A percentile compares a stretch with the other conserved stretches of the same genome.
Conservation (phyloP, 306 rosid species). For the Ammopiptanthus mongolicus region DNA sequence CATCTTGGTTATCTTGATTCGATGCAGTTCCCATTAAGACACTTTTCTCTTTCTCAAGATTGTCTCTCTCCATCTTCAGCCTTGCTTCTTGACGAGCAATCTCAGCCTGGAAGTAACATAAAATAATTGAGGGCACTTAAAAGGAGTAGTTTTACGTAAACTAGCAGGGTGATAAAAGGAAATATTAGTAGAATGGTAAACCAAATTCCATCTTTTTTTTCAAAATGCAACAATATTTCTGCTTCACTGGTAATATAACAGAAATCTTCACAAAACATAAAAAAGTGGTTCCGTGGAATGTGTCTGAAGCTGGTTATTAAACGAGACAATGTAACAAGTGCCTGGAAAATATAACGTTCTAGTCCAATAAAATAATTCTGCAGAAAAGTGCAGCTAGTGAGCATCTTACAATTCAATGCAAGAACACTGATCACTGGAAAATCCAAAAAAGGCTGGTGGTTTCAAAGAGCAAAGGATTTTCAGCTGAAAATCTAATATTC, state of each 20-base stretch:
- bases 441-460: background rate
- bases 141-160: background rate
- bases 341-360: background rate
- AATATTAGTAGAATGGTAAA: background rate
- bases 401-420: background rate
- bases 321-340: too few relatives aligned
- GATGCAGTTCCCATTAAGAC: conserved; percentile 97
- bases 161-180: background rate
- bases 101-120: conserved; percentile 66
- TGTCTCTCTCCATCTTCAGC: conserved; percentile 90
- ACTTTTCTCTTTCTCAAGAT: conserved; percentile 95
- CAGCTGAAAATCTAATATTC: background rate
- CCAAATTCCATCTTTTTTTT: background rate
- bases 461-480: background rate
- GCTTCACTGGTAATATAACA: background rate
- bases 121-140: background rate
- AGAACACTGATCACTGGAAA: background rate
- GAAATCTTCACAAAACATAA: background rate
- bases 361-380: background rate
- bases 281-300: background rate
- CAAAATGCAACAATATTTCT: background rate
- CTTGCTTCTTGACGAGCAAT: conserved; percentile 92
- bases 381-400: background rate
- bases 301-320: too few relatives aligned
- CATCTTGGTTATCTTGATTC: conserved; percentile 91